phyloP scores from a whole-genome alignment of 345 rosid species.

The Eucalyptus pumila region DNA sequence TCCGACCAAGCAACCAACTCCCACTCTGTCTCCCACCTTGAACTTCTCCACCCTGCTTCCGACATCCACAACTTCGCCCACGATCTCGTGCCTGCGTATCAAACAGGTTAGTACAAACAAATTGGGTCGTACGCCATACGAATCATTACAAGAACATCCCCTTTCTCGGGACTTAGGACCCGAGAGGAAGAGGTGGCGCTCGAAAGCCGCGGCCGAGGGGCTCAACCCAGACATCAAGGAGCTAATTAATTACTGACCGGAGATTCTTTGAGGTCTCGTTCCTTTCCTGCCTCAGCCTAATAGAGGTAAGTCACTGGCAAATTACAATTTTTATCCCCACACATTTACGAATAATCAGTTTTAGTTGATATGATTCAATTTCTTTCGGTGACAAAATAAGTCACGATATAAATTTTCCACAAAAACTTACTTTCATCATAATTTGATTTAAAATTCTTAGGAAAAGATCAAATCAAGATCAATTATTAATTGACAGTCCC shows the following conservation, averaged over 20 bases:
- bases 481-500: not conserved
- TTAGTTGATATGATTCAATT: too few relatives aligned
- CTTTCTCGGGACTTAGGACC: not conserved
- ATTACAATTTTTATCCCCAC: too few relatives aligned
- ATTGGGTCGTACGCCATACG: not conserved
- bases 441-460: not conserved
- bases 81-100: constrained; percentile 43
- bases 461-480: not conserved
- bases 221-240: not conserved
- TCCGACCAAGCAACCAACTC: constrained; percentile 44
- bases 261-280: not conserved
- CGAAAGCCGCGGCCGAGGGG: not conserved
- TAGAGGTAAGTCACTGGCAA: not conserved
- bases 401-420: not conserved
- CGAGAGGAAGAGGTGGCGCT: not conserved
- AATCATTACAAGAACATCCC: not conserved
- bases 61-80: constrained; percentile 45
- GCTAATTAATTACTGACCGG: not conserved
- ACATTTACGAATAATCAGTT: too few relatives aligned
- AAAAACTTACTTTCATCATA: not conserved
- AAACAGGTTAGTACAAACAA: too few relatives aligned
- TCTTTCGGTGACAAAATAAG: not conserved
- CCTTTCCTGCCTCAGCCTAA: not conserved
- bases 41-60: constrained; percentile 36
- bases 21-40: constrained; percentile 28